Conservation (phyloP, 1,284 basidiomycete genomes). For the Abortiporus biennis region DNA sequence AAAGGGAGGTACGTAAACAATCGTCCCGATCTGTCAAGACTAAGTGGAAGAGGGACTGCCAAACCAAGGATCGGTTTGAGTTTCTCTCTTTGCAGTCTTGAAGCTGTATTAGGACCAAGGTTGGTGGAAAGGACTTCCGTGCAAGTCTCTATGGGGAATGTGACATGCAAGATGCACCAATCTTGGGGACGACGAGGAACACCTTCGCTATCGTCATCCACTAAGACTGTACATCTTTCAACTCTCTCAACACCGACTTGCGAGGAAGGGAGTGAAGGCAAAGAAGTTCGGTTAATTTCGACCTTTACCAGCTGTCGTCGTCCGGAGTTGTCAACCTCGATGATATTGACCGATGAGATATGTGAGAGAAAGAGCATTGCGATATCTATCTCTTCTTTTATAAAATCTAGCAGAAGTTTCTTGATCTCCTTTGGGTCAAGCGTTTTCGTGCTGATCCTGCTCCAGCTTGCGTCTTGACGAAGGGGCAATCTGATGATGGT, state of each 20-base stretch:
- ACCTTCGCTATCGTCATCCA: neutral
- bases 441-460: constrained; percentile 30
- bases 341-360: constrained; percentile 31
- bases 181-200: neutral
- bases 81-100: constrained; percentile 31
- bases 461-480: constrained; percentile 19
- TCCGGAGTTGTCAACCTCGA: constrained; percentile 27
- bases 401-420: constrained; percentile 33
- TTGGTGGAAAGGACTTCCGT: constrained; percentile 17
- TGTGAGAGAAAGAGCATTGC: constrained; percentile 39
- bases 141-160: constrained; percentile 19
- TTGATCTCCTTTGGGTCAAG: constrained; percentile 27
- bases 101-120: constrained; percentile 19
- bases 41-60: constrained; percentile 23
- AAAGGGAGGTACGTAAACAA: constrained; percentile 44
- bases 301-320: too few relatives aligned
- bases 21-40: constrained; percentile 21
- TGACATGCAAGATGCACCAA: constrained; percentile 25
- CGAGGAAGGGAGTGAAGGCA: too few relatives aligned
- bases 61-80: constrained; percentile 31
- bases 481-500: constrained; percentile 43
- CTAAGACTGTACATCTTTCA: constrained; percentile 5
- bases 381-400: constrained; percentile 34
- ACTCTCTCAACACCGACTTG: too few relatives aligned
- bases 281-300: too few relatives aligned